Conservation (phyloP, 768 basidiomycete species). For the Podaxis mareebaensis region DNA sequence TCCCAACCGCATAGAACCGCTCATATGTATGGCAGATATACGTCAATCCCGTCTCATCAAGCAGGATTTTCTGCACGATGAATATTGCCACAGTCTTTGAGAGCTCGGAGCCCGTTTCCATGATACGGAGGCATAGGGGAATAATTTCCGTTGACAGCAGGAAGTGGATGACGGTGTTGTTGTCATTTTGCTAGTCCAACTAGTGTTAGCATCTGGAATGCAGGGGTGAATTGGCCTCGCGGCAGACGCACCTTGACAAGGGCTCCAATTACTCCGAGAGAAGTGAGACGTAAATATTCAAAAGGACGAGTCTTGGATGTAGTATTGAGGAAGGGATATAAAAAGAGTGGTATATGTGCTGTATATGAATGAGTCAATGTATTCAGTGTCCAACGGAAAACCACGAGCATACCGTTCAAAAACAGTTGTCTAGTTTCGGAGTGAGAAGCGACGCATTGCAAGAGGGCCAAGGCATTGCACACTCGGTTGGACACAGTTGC, state of each 20-base stretch:
- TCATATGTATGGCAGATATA: conserved; percentile 99
- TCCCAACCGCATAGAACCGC: conserved; percentile 98
- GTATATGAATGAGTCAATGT: conserved; percentile 54
- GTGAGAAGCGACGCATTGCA: conserved; percentile 98
- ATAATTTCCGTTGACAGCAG: conserved; percentile 99
- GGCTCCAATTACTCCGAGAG: conserved; percentile 98
- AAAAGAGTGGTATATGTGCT: conserved; percentile 98
- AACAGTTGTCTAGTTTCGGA: conserved; percentile 95
- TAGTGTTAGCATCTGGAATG: not conserved
- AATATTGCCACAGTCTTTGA: conserved; percentile 99
- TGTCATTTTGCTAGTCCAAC: conserved; percentile 88
- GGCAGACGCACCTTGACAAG: conserved; percentile 80
- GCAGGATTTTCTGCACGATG: conserved; percentile 96
- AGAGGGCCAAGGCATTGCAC: conserved; percentile 95
- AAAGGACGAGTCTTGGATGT: conserved; percentile 99
- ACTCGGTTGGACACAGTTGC: conserved; percentile 98
- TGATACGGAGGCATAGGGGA: conserved; percentile 97
- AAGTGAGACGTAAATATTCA: conserved; percentile 98
- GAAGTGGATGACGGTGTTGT: conserved; percentile 98
- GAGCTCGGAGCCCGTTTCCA: conserved; percentile 99
- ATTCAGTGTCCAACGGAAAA: conserved; percentile 9
- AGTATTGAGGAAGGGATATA: conserved; percentile 98
- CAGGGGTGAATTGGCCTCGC: not conserved
- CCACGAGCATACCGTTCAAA: conserved; percentile 73
- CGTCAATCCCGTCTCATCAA: conserved; percentile 96